Evolutionary conservation across 371 early-diverging fungal species (phyloP).

Genomic region (Nosema muscidifuracis): DNA sequence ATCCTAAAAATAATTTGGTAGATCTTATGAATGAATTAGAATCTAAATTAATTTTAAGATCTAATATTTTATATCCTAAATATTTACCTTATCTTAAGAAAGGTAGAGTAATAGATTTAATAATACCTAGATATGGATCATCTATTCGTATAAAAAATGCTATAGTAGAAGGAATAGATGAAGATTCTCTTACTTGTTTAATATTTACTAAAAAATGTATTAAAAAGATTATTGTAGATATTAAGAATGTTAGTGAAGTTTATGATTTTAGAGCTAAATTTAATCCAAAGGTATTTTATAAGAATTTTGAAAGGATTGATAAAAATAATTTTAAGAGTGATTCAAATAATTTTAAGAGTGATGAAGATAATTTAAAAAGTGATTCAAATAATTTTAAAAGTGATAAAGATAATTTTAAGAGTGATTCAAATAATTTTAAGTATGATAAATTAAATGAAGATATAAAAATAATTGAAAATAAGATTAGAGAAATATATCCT

Average conservation of each 20-base stretch:
- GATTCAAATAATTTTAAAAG: too few species aligned
- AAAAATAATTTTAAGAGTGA: too few species aligned
- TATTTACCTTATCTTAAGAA: conserved; percentile 16
- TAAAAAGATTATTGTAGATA: conserved; percentile 2
- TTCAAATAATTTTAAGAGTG: too few species aligned
- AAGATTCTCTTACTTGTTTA: conserved; percentile 7
- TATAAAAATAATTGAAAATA: neutral
- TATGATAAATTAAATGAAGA: conserved; percentile 26
- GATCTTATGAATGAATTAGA: conserved; percentile 10
- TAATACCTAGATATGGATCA: conserved; percentile 37
- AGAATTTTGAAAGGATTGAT: conserved; percentile 35
- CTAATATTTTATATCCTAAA: neutral
- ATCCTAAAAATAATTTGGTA: neutral
- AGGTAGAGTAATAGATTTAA: conserved; percentile 51
- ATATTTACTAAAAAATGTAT: conserved; percentile 15
- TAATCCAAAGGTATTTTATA: conserved; percentile 40
- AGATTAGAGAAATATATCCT: neutral
- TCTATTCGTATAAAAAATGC: conserved; percentile 28
- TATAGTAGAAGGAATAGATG: conserved; percentile 29
- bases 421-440: too few species aligned
- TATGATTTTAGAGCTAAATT: conserved; percentile 42
- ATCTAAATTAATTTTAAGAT: conserved; percentile 15
- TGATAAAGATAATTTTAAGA: too few species aligned
- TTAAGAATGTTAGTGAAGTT: conserved; percentile 22
- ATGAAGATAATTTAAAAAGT: neutral